Evolutionary conservation across 2,329 filamentous ascomycete species (phyloP).

Genomic region (Aspergillus intermedius): DNA sequence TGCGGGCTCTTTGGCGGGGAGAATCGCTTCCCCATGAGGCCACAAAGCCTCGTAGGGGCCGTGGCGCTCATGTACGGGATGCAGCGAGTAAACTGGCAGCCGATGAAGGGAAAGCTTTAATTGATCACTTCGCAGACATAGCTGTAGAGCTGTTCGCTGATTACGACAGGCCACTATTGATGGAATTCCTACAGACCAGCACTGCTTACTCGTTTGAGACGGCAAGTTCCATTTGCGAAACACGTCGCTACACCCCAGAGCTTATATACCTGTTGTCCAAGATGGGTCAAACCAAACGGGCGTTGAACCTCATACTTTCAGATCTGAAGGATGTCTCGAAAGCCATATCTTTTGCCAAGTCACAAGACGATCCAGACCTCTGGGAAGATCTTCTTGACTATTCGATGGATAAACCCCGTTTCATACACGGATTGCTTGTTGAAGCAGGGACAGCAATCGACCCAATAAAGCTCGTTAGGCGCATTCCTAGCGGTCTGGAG

Average conservation of each 20-base stretch:
- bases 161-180: conserved; percentile 71
- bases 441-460: conserved; percentile 92
- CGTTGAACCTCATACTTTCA: conserved; percentile 87
- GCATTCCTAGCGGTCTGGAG: conserved; percentile 88
- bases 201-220: conserved; percentile 82
- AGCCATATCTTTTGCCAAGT: conserved; percentile 89
- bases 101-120: conserved; percentile 58
- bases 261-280: conserved; percentile 95
- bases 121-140: conserved; percentile 81
- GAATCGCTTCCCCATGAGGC: conserved; percentile 48
- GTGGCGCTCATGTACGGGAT: conserved; percentile 33
- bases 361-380: conserved; percentile 82
- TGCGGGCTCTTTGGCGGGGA: conserved; percentile 77
- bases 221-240: conserved; percentile 67
- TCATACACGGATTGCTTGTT: conserved; percentile 85
- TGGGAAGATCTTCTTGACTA: conserved; percentile 95
- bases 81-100: conserved; percentile 44
- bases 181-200: conserved; percentile 79
- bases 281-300: conserved; percentile 86
- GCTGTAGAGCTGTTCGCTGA: conserved; percentile 79
- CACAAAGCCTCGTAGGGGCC: conserved; percentile 29
- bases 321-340: conserved; percentile 85
- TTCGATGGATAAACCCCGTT: conserved; percentile 93
- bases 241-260: conserved; percentile 74
- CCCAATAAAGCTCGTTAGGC: conserved; percentile 78